Conservation (phyloP, 352 stramenopile genomes). For the Globisporangium rhizosaccharum region DNA sequence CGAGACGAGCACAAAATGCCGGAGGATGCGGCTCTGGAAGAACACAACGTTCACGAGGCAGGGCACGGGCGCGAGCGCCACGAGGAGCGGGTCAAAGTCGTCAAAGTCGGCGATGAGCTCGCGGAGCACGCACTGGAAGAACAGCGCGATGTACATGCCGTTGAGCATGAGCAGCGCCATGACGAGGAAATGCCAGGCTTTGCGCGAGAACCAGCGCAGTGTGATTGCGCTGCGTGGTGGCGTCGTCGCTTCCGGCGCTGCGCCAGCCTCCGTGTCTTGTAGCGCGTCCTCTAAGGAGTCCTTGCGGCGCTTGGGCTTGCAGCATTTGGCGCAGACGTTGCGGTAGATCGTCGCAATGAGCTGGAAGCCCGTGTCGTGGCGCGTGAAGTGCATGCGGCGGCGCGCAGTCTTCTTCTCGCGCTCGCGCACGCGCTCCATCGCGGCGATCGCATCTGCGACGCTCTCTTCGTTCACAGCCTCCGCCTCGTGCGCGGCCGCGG, state of each 20-base stretch:
- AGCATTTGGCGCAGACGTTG: constrained; percentile 1
- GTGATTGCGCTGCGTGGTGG: neutral
- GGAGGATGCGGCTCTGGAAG: constrained; percentile 53
- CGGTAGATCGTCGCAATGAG: constrained; percentile 14
- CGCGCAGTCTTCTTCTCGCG: constrained; percentile 5
- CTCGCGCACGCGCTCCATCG: constrained; percentile 20
- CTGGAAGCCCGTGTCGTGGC: constrained; percentile 27
- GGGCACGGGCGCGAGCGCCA: constrained; percentile 28
- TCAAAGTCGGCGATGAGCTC: constrained; percentile 24
- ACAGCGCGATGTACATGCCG: constrained; percentile 51
- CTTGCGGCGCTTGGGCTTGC: neutral
- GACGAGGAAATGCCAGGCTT: constrained; percentile 59
- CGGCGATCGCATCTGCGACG: constrained; percentile 19
- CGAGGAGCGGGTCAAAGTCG: constrained; percentile 15
- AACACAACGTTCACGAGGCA: constrained; percentile 56
- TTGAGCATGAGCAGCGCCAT: constrained; percentile 70
- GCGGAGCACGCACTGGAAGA: constrained; percentile 63
- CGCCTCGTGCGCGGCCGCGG: constrained; percentile 17
- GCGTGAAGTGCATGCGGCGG: constrained; percentile 2
- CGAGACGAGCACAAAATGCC: constrained; percentile 53
- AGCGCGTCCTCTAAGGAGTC: neutral
- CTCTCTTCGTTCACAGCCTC: constrained; percentile 13
- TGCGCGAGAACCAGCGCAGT: constrained; percentile 51
- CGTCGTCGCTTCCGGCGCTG: neutral
- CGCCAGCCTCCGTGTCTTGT: neutral